phyloP scores from a whole-genome alignment of 2,329 filamentous ascomycete species.

The Hymenoscyphus scutula region DNA sequence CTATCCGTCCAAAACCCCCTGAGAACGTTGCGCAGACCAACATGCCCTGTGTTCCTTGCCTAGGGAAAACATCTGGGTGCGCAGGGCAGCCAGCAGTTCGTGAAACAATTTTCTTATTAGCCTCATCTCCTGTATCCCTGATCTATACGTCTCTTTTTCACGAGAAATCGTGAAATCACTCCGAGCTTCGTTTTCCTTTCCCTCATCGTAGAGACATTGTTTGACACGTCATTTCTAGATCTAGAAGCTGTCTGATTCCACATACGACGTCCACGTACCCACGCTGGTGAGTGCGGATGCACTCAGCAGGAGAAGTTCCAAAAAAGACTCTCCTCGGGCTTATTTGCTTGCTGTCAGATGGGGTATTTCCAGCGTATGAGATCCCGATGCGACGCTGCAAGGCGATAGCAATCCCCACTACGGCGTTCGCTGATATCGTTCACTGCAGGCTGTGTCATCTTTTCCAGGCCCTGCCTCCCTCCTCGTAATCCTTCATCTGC shows the following conservation, averaged over 20 bases:
- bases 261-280: background rate
- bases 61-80: background rate
- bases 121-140: background rate
- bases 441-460: conserved; percentile 3
- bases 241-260: background rate
- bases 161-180: too few species aligned
- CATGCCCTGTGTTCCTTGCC: background rate
- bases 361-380: conserved; percentile 1
- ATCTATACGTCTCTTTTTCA: background rate
- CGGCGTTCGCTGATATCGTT: background rate
- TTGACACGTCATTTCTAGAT: background rate
- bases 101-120: conserved; percentile 6
- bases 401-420: conserved; percentile 1
- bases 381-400: background rate
- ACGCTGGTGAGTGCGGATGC: background rate
- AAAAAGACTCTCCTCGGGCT: background rate
- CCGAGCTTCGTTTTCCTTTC: background rate
- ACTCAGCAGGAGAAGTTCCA: conserved; percentile 1
- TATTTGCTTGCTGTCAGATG: background rate
- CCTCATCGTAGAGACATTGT: background rate
- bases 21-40: background rate
- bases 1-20: background rate
- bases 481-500: conserved; percentile 4
- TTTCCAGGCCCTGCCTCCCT: too few species aligned
- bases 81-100: background rate